These are phyloP conservation scores for Tetragonia tetragonoides DNA, from an alignment of 148 eudicot species.

Conservation along the genomic window DNA sequence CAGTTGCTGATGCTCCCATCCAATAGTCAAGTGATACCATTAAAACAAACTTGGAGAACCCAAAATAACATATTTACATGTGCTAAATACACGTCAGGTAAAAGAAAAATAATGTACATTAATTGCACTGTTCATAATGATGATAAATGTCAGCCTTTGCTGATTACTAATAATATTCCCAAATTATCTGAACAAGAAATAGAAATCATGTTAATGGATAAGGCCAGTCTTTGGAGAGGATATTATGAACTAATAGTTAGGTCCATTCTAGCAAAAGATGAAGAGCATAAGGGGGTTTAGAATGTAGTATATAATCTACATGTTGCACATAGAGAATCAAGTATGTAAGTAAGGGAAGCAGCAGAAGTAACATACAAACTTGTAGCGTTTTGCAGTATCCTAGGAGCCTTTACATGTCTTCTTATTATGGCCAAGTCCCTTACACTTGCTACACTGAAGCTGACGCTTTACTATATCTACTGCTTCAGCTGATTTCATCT, in stretches of 20 bases:
- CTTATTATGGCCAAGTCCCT: conserved; percentile 66
- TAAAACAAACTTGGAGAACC: too few species aligned
- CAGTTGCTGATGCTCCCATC: too few species aligned
- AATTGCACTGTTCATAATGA: too few species aligned
- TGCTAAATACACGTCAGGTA: too few species aligned
- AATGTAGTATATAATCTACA: background rate
- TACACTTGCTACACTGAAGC: conserved; percentile 70
- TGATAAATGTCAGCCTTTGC: too few species aligned
- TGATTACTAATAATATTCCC: too few species aligned
- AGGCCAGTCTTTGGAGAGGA: too few species aligned
- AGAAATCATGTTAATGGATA: too few species aligned
- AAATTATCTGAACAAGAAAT: too few species aligned
- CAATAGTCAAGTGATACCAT: too few species aligned
- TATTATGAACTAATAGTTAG: background rate
- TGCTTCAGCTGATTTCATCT: conserved; percentile 31
- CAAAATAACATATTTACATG: too few species aligned
- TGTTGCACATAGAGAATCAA: background rate
- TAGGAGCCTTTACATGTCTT: conserved; percentile 45
- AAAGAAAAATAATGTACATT: too few species aligned
- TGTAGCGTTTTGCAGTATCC: background rate
- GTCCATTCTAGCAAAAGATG: background rate
- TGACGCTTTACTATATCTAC: conserved; percentile 44
- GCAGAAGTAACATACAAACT: background rate
- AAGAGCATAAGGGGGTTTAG: background rate
- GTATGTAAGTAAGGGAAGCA: background rate